phyloP scores from a whole-genome alignment of 2,329 filamentous ascomycete species.

The Fusarium proliferatum region DNA sequence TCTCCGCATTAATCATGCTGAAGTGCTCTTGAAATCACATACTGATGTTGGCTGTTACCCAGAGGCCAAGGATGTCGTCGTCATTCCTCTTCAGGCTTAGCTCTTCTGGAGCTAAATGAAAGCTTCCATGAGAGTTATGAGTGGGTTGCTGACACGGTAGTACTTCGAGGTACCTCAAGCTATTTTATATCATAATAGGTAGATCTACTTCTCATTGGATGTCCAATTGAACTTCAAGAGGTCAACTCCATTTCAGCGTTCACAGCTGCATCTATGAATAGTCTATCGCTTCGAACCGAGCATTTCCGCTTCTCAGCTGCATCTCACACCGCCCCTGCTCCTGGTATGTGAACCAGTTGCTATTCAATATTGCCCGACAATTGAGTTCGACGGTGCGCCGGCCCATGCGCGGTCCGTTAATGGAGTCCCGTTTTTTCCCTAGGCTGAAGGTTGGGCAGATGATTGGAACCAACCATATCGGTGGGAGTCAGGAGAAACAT shows the following conservation, averaged over 20 bases:
- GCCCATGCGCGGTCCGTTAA: slow-evolving; percentile 45
- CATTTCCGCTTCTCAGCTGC: slow-evolving; percentile 1
- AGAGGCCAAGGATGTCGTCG: slow-evolving; percentile 12
- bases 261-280: background rate
- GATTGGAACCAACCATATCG: slow-evolving; percentile 41
- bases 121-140: slow-evolving; percentile 17
- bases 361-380: slow-evolving; percentile 28
- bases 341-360: slow-evolving; percentile 15
- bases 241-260: background rate
- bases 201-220: background rate
- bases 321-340: slow-evolving; percentile 33
- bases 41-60: slow-evolving; percentile 22
- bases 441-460: slow-evolving; percentile 36
- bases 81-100: slow-evolving; percentile 41
- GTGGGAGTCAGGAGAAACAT: slow-evolving; percentile 21
- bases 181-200: background rate
- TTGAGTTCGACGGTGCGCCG: slow-evolving; percentile 46
- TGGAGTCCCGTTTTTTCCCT: slow-evolving; percentile 47
- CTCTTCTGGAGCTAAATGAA: slow-evolving; percentile 19
- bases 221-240: background rate
- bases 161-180: slow-evolving; percentile 35
- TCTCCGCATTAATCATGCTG: background rate
- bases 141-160: slow-evolving; percentile 37
- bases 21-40: slow-evolving; percentile 1
- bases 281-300: background rate